Conservation (phyloP, 208 protist genomes). For the Leishmania tarentolae region DNA sequence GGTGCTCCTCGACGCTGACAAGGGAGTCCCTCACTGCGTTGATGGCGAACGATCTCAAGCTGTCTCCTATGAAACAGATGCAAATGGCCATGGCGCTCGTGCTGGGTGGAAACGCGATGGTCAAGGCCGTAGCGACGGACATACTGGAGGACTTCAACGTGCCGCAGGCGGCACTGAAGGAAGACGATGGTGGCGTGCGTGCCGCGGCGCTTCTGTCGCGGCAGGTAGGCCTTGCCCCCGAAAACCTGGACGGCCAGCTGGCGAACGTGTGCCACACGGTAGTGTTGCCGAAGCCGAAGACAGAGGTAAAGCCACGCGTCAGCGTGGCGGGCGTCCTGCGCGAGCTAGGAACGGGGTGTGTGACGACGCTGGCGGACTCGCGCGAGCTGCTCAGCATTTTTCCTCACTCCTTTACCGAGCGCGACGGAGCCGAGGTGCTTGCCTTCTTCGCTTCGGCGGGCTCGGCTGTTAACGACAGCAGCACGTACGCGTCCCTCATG, state of each 20-base stretch:
- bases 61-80: constrained; percentile 71
- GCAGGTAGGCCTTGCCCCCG: constrained; percentile 51
- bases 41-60: constrained; percentile 65
- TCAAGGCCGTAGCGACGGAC: constrained; percentile 60
- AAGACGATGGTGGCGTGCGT: constrained; percentile 65
- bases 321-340: constrained; percentile 79
- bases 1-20: constrained; percentile 41
- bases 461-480: constrained; percentile 65
- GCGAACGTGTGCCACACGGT: constrained; percentile 31
- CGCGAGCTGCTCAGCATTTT: constrained; percentile 83
- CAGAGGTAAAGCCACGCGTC: constrained; percentile 42
- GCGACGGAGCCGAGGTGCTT: constrained; percentile 84
- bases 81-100: constrained; percentile 74
- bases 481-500: constrained; percentile 79
- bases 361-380: constrained; percentile 83
- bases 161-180: constrained; percentile 44
- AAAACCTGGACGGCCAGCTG: constrained; percentile 59
- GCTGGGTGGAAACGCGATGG: constrained; percentile 44
- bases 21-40: constrained; percentile 53
- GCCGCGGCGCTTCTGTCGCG: constrained; percentile 59
- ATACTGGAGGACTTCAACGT: constrained; percentile 66
- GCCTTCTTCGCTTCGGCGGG: constrained; percentile 86
- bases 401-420: constrained; percentile 67
- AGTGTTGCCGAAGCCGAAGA: constrained; percentile 25
- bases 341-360: constrained; percentile 83